phyloP scores from a whole-genome alignment of 1,139 yeast genomes.

The Tardiomyces digboiensis region DNA sequence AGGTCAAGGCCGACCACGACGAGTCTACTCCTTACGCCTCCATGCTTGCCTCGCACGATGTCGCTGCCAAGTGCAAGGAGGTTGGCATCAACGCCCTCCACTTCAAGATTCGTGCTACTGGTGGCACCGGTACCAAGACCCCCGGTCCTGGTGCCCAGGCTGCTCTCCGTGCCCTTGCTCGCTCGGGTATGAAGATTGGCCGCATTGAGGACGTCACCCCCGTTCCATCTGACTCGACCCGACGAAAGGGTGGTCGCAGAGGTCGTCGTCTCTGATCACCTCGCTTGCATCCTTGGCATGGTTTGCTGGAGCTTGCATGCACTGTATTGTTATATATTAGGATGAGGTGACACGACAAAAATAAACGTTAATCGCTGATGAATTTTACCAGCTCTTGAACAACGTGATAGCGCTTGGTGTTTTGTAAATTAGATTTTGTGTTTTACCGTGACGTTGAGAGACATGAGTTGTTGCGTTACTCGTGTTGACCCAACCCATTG shows the following conservation, averaged over 20 bases:
- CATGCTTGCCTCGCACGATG: constrained; percentile 99
- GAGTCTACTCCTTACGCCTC: constrained; percentile 99
- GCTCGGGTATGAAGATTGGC: constrained; percentile 99
- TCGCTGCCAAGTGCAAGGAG: constrained; percentile 98
- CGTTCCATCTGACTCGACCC: constrained; percentile 99
- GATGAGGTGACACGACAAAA: constrained; percentile 1
- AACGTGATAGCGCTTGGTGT: too few species aligned
- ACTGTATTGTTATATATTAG: not conserved
- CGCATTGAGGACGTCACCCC: constrained; percentile 99
- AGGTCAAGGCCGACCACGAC: constrained; percentile 99
- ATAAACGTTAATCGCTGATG: constrained; percentile 1
- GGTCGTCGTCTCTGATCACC: constrained; percentile 95
- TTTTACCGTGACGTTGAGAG: too few species aligned
- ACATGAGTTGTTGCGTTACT: too few species aligned
- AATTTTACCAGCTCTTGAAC: too few species aligned
- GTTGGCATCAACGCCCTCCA: constrained; percentile 99
- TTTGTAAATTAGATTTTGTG: too few species aligned
- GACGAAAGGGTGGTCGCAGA: constrained; percentile 99
- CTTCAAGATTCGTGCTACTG: constrained; percentile 99
- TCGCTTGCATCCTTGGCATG: constrained; percentile 7
- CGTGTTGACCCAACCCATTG: too few species aligned
- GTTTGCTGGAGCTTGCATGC: not conserved
- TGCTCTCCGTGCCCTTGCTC: constrained; percentile 99
- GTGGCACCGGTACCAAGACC: constrained; percentile 99
- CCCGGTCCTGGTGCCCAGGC: constrained; percentile 99